Evolutionary conservation across 441 rosid species (phyloP).

Genomic region (Breynia disticha): DNA sequence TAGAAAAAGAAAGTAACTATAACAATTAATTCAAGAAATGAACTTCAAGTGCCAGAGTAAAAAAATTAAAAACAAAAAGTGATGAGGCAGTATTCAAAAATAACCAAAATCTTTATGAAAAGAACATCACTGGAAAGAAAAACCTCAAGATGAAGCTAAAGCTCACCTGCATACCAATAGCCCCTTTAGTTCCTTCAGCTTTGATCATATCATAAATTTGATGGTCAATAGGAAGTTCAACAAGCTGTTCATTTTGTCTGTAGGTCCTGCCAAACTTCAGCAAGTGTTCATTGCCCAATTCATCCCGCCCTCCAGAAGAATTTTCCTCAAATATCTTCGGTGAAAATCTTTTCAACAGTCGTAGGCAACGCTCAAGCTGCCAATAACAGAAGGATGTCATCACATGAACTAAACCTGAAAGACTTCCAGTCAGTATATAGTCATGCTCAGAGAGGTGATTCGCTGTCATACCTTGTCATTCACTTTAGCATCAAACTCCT

Average conservation of each 20-base stretch:
- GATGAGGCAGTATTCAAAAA: too few species aligned
- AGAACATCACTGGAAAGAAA: constrained; percentile 3
- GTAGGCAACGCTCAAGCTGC: constrained; percentile 73
- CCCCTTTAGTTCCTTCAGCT: constrained; percentile 73
- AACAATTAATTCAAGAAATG: not conserved
- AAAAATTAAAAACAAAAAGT: too few species aligned
- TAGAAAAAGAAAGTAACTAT: not conserved
- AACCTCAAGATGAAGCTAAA: constrained; percentile 10
- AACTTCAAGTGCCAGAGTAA: not conserved
- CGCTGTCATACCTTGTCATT: constrained; percentile 16
- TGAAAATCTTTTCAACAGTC: constrained; percentile 49
- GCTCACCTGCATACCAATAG: constrained; percentile 63
- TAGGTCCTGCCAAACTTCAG: constrained; percentile 60
- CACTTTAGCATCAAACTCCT: constrained; percentile 33
- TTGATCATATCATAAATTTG: constrained; percentile 86
- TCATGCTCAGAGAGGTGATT: not conserved
- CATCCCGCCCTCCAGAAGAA: constrained; percentile 25
- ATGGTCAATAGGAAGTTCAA: constrained; percentile 79
- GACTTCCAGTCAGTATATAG: not conserved
- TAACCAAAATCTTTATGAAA: not conserved
- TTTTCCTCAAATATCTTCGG: constrained; percentile 34
- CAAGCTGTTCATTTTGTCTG: constrained; percentile 56
- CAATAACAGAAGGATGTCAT: constrained; percentile 23
- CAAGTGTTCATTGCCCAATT: constrained; percentile 30
- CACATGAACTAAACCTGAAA: constrained; percentile 4